Evolutionary conservation across 169 alveolate genomes (phyloP).

Genomic region (Amoebophrya sp.): DNA sequence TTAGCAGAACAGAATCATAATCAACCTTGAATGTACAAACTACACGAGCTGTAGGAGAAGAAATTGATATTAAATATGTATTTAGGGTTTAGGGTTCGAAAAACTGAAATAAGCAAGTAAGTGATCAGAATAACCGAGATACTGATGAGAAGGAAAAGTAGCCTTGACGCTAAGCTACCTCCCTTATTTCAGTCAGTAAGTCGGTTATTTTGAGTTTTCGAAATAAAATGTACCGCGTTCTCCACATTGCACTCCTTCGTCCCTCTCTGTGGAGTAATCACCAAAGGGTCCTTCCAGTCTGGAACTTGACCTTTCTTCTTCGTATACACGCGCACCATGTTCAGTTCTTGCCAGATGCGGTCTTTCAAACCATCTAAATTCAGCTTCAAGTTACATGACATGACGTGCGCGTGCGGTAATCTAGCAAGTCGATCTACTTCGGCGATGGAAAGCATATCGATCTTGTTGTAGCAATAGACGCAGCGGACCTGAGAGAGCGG

Average conservation of each 20-base stretch:
- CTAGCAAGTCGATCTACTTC: constrained; percentile 58
- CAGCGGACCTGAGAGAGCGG: constrained; percentile 63
- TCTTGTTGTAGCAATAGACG: constrained; percentile 81
- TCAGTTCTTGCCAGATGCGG: constrained; percentile 91
- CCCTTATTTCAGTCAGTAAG: no score
- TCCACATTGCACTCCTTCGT: constrained; percentile 40
- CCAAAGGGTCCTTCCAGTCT: constrained; percentile 91
- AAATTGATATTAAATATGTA: no score
- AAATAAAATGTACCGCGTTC: constrained; percentile 49
- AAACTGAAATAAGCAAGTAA: no score
- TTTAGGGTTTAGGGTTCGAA: no score
- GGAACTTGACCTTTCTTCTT: constrained; percentile 96
- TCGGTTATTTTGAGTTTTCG: no score
- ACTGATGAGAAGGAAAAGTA: no score
- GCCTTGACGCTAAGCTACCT: no score
- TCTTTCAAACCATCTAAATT: constrained; percentile 92
- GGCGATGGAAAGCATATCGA: constrained; percentile 50
- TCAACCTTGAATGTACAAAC: no score
- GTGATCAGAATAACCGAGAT: no score
- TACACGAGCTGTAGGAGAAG: no score
- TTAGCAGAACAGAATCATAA: no score
- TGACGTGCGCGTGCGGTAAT: constrained; percentile 80
- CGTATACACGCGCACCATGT: constrained; percentile 93
- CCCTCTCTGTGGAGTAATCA: constrained; percentile 74
- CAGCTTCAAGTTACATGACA: constrained; percentile 65